These are phyloP conservation scores for Blepharisma stoltei DNA, from an alignment of 73 alveolate genomes.

Conservation along the genomic window DNA sequence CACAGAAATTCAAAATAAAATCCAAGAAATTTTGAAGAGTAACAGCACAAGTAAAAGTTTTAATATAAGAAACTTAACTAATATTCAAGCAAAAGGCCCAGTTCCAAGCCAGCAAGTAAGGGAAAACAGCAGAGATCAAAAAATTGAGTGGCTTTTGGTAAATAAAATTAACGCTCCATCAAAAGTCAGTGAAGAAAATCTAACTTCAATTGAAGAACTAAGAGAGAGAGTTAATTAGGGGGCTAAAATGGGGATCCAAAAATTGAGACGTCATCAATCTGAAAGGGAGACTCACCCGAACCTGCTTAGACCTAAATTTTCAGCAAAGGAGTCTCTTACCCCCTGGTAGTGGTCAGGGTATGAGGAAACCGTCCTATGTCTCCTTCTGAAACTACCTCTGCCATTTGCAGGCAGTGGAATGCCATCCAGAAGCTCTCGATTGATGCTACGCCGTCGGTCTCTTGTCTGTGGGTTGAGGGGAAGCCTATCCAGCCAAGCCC, in stretches of 20 bases:
- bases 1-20: slow-evolving; percentile 41
- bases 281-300: too few species aligned
- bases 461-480: too few species aligned
- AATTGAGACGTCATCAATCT: too few species aligned
- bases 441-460: slow-evolving; percentile 32
- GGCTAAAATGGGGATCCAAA: too few species aligned
- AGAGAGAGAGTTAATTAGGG: too few species aligned
- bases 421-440: too few species aligned
- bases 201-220: slow-evolving; percentile 34
- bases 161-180: background rate
- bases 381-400: too few species aligned
- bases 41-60: slow-evolving; percentile 1
- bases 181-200: slow-evolving; percentile 27
- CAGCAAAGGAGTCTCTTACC: too few species aligned
- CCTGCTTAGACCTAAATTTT: too few species aligned
- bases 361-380: too few species aligned
- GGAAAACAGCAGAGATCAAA: background rate
- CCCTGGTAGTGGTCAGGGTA: too few species aligned
- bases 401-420: too few species aligned
- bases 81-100: slow-evolving; percentile 14
- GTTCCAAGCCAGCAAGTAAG: slow-evolving; percentile 31
- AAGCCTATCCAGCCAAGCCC: slow-evolving; percentile 26
- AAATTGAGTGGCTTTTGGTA: slow-evolving; percentile 17
- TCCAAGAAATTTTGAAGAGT: slow-evolving; percentile 31
- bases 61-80: background rate